Conservation (phyloP, 257 asterid species). For the Ilex aquifolium region DNA sequence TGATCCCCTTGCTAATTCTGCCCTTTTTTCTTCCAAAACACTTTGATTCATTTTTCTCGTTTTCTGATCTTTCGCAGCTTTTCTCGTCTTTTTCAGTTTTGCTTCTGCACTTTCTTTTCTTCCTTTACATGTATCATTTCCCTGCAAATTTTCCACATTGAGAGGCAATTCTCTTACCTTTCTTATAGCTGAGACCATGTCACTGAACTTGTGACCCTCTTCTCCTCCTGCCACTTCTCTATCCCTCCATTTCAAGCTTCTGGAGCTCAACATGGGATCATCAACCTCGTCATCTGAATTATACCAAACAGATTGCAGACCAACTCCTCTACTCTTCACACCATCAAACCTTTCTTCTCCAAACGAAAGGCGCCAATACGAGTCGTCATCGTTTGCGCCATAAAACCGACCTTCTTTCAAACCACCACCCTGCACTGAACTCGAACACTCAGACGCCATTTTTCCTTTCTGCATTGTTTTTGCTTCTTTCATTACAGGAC, state of each 20-base stretch:
- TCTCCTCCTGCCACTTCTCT: too few relatives aligned
- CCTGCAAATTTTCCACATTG: conserved; percentile 10
- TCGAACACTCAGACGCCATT: conserved; percentile 12
- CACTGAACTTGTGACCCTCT: too few relatives aligned
- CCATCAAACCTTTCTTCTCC: conserved; percentile 27
- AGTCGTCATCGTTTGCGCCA: conserved; percentile 56
- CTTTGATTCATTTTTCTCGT: conserved; percentile 14
- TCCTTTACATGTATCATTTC: conserved; percentile 17
- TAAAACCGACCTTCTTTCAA: conserved; percentile 39
- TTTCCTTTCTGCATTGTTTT: conserved; percentile 20
- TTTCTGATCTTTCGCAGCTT: conserved; percentile 12
- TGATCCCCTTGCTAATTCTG: conserved; percentile 7
- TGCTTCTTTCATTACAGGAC: conserved; percentile 9
- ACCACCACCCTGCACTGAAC: conserved; percentile 6
- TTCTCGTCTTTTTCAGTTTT: conserved; percentile 2
- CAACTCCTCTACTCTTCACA: conserved; percentile 27
- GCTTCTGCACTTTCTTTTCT: conserved; percentile 9
- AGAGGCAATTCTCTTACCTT: conserved; percentile 22
- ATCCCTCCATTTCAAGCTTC: conserved; percentile 1
- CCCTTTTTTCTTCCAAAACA: conserved; percentile 14
- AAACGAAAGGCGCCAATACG: conserved; percentile 65
- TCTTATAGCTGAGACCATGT: neutral
- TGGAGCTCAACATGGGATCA: conserved; percentile 18
- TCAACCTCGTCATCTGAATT: conserved; percentile 25
- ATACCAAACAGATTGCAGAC: conserved; percentile 32